Evolutionary conservation across 805 yeast genomes (phyloP), one percentile per base, ranked within the genome.

Genomic region (Candida suzukii): DNA sequence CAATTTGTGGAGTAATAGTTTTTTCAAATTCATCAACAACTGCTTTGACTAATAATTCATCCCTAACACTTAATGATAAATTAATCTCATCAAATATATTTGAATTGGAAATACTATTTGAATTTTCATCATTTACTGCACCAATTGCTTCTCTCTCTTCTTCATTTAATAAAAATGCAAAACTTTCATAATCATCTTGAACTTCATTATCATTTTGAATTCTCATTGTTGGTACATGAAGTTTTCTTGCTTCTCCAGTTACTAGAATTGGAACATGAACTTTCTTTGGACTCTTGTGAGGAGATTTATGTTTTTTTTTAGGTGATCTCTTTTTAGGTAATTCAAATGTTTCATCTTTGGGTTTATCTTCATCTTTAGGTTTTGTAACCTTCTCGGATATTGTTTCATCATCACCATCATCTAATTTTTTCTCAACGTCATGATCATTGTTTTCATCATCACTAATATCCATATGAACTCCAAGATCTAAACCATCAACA

Each of bases 1-100:
- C 41, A 18, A 58, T 45, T 28, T 49, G 48, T 11, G 63, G 60
- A 21, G 41, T 28, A 4, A 58, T 19, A 12, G 57, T 57, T n/a
- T 31, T 35, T 40, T 49, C 51, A 5, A 58, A 35, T 30, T 52
- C 54, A 14, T 41, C 35, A 17, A 53, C 22, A 2, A 48, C 50
- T 1, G 54, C 46, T 21, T 48, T 43, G 13, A 52, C 48, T 19
- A 53, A 32, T 35, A 53, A 16, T 26, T 53, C 45, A 40, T 53
- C 56, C 26, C 55, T 35, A 20, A 41, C 40, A 25, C 35, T 45
- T 13, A 47, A 26, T 1, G 54, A 49, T 27, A 39, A 18, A 11
- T 43, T 31, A 41, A 53, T 46, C 12, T 44, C 42, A 0, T 47
- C 42, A 29, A 46, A 49, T n/a, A 49, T 37, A 3, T 17, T 26